Evolutionary conservation across 2,329 filamentous ascomycete genomes (phyloP).

Genomic region (Hymenoscyphus occultus): DNA sequence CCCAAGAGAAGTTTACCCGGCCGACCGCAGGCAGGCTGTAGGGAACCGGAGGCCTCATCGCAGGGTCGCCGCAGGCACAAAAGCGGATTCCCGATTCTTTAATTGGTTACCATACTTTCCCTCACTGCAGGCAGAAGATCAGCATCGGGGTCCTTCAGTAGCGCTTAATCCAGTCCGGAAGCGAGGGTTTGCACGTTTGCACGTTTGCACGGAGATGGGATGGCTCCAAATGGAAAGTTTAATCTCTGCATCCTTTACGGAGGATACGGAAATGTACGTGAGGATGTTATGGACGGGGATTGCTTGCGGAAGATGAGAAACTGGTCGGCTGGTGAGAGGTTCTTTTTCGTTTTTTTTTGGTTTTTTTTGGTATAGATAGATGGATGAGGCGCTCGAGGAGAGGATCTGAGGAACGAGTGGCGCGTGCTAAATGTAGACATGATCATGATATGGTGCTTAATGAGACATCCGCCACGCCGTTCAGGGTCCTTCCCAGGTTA

Average conservation of each 20-base stretch:
- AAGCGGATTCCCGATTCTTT: no score
- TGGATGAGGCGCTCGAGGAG: neutral
- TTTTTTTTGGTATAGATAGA: neutral
- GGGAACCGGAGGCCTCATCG: no score
- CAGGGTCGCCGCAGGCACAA: no score
- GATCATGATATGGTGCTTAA: neutral
- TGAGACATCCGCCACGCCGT: neutral
- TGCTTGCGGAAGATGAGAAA: neutral
- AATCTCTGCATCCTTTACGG: neutral
- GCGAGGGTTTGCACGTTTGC: neutral
- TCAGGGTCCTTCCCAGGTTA: no score
- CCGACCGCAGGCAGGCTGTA: no score
- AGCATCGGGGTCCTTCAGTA: neutral
- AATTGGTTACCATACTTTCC: no score
- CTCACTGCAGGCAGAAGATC: conserved; percentile 4
- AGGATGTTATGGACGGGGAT: neutral
- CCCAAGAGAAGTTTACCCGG: no score
- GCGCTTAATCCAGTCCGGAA: neutral
- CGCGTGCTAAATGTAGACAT: neutral
- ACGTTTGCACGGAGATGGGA: neutral
- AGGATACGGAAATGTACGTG: neutral
- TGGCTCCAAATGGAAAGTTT: no score
- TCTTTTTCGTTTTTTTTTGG: neutral
- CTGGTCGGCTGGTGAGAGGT: neutral
- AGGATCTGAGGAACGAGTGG: conserved; percentile 7